These are phyloP conservation scores for Sphagnum contortum DNA, from an alignment of 225 moss, liverwort and hornwort genomes.

Conservation along the genomic window DNA sequence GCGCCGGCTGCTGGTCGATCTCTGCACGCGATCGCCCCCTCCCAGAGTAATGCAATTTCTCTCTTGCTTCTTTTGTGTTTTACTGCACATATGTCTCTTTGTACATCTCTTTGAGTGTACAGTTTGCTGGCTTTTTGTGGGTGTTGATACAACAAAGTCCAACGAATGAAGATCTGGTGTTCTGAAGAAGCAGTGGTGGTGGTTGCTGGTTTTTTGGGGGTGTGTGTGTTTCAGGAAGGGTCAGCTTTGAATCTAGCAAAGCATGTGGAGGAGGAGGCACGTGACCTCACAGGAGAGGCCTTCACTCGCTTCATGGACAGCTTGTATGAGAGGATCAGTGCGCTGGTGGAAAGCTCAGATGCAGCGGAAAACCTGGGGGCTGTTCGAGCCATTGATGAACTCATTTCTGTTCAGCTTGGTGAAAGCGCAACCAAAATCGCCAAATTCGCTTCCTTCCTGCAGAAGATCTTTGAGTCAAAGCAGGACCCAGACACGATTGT, in stretches of 20 bases:
- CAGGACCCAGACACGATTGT: conserved; percentile 68
- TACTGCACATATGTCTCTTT: not conserved
- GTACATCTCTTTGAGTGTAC: too few relatives aligned
- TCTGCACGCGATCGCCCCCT: conserved; percentile 9
- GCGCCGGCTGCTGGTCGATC: conserved; percentile 68
- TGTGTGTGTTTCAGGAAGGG: conserved; percentile 42
- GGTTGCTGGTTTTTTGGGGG: not conserved
- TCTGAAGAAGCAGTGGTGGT: too few relatives aligned
- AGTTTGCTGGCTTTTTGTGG: too few relatives aligned
- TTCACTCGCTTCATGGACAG: conserved; percentile 87
- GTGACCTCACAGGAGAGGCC: conserved; percentile 82
- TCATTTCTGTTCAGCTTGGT: conserved; percentile 85
- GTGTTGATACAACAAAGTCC: too few relatives aligned
- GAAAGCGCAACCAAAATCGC: conserved; percentile 95
- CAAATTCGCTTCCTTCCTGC: conserved; percentile 68
- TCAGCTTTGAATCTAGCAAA: conserved; percentile 62
- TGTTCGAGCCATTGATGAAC: conserved; percentile 79
- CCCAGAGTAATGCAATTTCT: conserved; percentile 6
- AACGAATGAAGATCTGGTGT: too few relatives aligned
- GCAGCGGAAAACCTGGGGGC: conserved; percentile 72
- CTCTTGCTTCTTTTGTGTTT: not conserved
- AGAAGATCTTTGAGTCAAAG: conserved; percentile 80
- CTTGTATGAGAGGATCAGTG: conserved; percentile 71
- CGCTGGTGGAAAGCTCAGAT: conserved; percentile 59
- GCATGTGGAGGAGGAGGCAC: conserved; percentile 87